Evolutionary conservation across 768 basidiomycete genomes (phyloP).

Genomic region (Glaciozyma martinii): DNA sequence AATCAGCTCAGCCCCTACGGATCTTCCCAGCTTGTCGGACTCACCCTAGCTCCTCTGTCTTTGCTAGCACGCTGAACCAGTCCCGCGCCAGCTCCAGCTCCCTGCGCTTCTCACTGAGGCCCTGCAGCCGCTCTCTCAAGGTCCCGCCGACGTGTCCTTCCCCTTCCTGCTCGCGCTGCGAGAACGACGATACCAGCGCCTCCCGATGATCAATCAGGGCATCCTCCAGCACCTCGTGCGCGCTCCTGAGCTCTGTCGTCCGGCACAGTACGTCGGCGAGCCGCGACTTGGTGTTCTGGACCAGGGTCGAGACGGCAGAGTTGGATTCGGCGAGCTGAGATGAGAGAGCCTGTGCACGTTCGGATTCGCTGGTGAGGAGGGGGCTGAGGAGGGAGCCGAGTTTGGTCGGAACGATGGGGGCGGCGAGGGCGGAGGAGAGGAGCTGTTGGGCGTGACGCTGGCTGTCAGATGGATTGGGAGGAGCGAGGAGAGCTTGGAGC

Average conservation of each 20-base stretch:
- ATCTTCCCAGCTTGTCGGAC: conserved; percentile 10
- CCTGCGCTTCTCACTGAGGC: conserved; percentile 62
- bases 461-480: no score
- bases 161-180: neutral
- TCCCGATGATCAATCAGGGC: conserved; percentile 16
- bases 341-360: neutral
- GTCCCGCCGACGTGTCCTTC: conserved; percentile 40
- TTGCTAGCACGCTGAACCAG: conserved; percentile 67
- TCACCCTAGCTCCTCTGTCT: conserved; percentile 63
- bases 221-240: conserved; percentile 11
- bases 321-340: neutral
- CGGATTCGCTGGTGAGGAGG: conserved; percentile 1
- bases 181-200: conserved; percentile 17
- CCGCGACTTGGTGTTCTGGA: conserved; percentile 1
- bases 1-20: neutral
- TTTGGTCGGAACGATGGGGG: neutral
- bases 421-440: neutral
- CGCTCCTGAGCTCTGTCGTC: neutral
- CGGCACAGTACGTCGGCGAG: conserved; percentile 2
- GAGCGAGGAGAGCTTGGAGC: no score
- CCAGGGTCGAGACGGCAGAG: neutral
- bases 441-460: neutral
- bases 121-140: conserved; percentile 72
- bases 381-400: neutral
- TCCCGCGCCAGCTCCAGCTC: conserved; percentile 65